Conservation (phyloP, 352 stramenopile species). For the Peronosclerospora sorghi region DNA sequence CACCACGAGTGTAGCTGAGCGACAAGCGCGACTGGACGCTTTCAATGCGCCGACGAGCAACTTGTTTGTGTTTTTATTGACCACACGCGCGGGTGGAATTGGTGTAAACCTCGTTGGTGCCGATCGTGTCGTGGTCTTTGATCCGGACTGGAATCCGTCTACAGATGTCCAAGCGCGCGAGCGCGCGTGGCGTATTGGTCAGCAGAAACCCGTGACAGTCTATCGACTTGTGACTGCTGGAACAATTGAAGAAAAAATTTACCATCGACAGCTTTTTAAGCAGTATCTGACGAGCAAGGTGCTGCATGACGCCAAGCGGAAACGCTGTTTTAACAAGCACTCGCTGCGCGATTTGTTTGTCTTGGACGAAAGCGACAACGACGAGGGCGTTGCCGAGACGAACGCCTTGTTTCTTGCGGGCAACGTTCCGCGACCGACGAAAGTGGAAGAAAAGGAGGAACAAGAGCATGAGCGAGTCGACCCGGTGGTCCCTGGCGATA, state of each 20-base stretch:
- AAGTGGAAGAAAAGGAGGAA: conserved; percentile 25
- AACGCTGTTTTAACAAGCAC: conserved; percentile 94
- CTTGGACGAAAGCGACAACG: conserved; percentile 47
- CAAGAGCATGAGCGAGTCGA: conserved; percentile 9
- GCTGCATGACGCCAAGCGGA: conserved; percentile 93
- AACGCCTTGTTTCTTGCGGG: conserved; percentile 86
- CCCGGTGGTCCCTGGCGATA: conserved; percentile 38
- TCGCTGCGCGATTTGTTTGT: conserved; percentile 95
- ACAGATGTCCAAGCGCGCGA: conserved; percentile 95
- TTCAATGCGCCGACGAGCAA: conserved; percentile 89
- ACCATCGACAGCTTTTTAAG: conserved; percentile 99
- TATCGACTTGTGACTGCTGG: conserved; percentile 91
- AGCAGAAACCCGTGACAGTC: conserved; percentile 81
- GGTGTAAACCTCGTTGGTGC: conserved; percentile 94
- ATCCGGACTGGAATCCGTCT: conserved; percentile 99
- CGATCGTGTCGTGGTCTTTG: conserved; percentile 94
- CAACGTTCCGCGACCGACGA: conserved; percentile 61
- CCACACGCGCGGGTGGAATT: conserved; percentile 90
- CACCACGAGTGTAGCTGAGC: conserved; percentile 88
- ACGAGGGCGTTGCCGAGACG: conserved; percentile 82
- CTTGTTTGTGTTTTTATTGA: conserved; percentile 75
- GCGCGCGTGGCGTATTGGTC: conserved; percentile 92
- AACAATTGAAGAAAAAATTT: conserved; percentile 99
- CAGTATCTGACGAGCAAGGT: conserved; percentile 96
- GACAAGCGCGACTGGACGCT: conserved; percentile 90